Percentiles rank a stretch among this genome's conserved stretches.
phyloP scores from a whole-genome alignment of 768 basidiomycete species.

The Daedaleopsis sinensis region DNA sequence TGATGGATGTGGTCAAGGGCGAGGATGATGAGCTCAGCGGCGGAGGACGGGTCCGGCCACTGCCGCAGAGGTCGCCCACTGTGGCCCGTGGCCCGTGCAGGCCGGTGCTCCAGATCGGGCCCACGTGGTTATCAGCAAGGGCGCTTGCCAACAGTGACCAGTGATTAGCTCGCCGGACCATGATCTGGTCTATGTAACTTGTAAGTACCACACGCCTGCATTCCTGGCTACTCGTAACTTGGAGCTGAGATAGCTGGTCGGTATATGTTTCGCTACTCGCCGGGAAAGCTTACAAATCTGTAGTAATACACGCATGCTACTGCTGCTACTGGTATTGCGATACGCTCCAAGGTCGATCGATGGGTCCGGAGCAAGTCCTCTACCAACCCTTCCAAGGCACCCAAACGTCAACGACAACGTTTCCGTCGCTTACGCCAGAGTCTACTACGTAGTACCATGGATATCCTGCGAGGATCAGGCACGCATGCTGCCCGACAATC shows the following conservation, averaged over 20 bases:
- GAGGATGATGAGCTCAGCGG: constrained; percentile 5
- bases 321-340: neutral
- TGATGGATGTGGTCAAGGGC: neutral
- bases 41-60: constrained; percentile 11
- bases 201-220: no score
- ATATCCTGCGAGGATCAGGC: constrained; percentile 76
- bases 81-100: no score
- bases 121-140: constrained; percentile 11
- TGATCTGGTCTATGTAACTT: neutral
- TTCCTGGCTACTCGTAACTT: no score
- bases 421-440: constrained; percentile 49
- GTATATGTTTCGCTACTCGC: no score
- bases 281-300: no score
- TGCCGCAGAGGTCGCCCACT: constrained; percentile 22
- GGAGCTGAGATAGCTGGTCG: no score
- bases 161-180: neutral
- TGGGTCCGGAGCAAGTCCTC: neutral
- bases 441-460: constrained; percentile 89
- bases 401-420: constrained; percentile 77
- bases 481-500: constrained; percentile 86
- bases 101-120: constrained; percentile 5
- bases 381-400: constrained; percentile 93
- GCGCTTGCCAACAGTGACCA: neutral
- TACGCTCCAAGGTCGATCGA: neutral
- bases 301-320: neutral